Evolutionary conservation across 2,329 filamentous ascomycete genomes (phyloP), one percentile per base, ranked within the genome.

Genomic region (Penicillium sp.): DNA sequence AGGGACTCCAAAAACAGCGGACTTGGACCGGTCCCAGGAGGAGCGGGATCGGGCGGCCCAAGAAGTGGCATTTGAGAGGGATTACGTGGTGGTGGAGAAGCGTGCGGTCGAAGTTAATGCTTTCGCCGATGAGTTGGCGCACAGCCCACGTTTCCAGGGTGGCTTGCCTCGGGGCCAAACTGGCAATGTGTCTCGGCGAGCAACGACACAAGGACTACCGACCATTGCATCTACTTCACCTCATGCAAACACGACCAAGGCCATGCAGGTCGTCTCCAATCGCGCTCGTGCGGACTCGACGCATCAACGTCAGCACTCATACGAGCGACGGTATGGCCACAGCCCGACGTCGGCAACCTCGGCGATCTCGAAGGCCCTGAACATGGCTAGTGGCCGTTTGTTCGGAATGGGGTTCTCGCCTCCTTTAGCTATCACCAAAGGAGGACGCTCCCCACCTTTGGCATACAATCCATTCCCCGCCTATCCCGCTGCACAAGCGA

Each of bases 1-100:
- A 6, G 61, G 75, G n/a, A 70, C 73, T 29, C 70, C 74, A 43
- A 70, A 72, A 47, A 56, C 63, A 6, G 58, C 63, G n/a, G 67
- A 66, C 23, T 63, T 63, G 36, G 54, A 54, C 7, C 55, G 52
- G 25, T 37, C 53, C 7, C 56, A 52, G 29, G 64, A 71, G 30
- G 76, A 76, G 34, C 73, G 74, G 27, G 81, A 85, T 50, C 75
- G 77, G 31, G 85, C 84, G 3, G 88, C 87, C 2, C 87, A 94
- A 56, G 91, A 97, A 50, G 82, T 94, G 33, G 86, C 86, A 1
- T 86, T 94, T 54, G 90, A 95, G 61, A 81, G 91, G 50, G 93
- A 97, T 51, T 98, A 97, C 57, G 91, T 98, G 14, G 76, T 97
- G 17, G 87, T 98, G 9, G 93, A 98, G 70, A 95, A 96, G 71